phyloP scores from a whole-genome alignment of 768 basidiomycete genomes.

The Clitopilus passeckerianus region DNA sequence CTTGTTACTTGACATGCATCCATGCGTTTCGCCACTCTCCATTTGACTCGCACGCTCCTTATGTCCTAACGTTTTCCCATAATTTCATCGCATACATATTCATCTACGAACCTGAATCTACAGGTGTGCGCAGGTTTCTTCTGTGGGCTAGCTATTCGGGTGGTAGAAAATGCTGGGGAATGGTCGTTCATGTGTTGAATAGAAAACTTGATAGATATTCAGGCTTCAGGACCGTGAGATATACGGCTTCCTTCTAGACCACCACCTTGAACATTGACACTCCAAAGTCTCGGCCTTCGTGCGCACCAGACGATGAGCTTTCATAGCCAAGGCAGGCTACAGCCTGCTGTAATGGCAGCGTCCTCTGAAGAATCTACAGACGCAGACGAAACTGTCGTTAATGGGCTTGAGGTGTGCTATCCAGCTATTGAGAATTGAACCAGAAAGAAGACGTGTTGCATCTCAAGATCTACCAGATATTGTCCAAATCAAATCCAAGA shows the following conservation, averaged over 20 bases:
- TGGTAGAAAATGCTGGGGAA: too few relatives aligned
- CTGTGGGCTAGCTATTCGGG: too few relatives aligned
- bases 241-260: too few relatives aligned
- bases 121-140: too few relatives aligned
- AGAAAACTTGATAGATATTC: too few relatives aligned
- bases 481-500: constrained; percentile 20
- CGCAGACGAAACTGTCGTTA: constrained; percentile 7
- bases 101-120: too few relatives aligned
- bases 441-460: neutral
- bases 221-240: too few relatives aligned
- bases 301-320: too few relatives aligned
- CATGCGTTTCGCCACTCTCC: neutral
- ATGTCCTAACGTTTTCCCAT: neutral
- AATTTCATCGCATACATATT: neutral
- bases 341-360: neutral
- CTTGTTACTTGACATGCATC: neutral
- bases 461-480: constrained; percentile 34
- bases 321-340: too few relatives aligned
- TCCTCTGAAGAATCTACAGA: neutral
- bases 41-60: neutral
- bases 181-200: too few relatives aligned
- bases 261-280: too few relatives aligned
- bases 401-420: constrained; percentile 14
- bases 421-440: neutral
- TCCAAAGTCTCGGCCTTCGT: too few relatives aligned